phyloP scores from a whole-genome alignment of 768 basidiomycete species.

The Russula olivacea region DNA sequence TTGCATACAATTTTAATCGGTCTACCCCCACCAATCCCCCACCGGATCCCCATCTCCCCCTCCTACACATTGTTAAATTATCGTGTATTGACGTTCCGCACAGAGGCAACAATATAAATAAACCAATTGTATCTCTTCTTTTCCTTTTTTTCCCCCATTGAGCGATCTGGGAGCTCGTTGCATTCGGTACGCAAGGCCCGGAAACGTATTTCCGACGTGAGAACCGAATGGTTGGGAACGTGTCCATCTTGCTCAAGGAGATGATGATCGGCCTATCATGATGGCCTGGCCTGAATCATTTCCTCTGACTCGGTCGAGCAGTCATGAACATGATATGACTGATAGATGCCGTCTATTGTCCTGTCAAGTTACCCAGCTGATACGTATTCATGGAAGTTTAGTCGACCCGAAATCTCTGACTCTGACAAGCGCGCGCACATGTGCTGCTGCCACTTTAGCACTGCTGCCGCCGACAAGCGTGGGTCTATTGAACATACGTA shows the following conservation, averaged over 20 bases:
- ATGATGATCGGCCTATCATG: no score
- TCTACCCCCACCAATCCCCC: not conserved
- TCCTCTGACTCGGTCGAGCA: no score
- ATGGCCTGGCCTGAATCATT: no score
- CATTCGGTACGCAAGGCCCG: not conserved
- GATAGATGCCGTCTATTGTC: not conserved
- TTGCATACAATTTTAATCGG: slow-evolving; percentile 1
- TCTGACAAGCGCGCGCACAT: not conserved
- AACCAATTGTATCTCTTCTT: slow-evolving; percentile 15
- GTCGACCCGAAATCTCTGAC: not conserved
- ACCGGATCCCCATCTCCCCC: not conserved
- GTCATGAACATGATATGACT: no score
- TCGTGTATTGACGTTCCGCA: slow-evolving; percentile 18
- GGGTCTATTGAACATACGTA: no score
- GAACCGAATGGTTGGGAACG: not conserved
- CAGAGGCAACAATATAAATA: slow-evolving; percentile 8
- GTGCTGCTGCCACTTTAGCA: not conserved
- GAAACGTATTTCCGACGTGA: not conserved
- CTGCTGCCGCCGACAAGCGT: not conserved
- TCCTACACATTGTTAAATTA: slow-evolving; percentile 16
- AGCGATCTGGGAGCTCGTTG: not conserved
- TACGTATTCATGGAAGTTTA: no score
- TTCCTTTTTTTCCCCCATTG: not conserved
- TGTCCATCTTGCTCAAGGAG: no score
- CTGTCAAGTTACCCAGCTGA: no score